Evolutionary conservation across 1,284 basidiomycete species (phyloP).

Genomic region (Cutaneotrichosporon dermatis): DNA sequence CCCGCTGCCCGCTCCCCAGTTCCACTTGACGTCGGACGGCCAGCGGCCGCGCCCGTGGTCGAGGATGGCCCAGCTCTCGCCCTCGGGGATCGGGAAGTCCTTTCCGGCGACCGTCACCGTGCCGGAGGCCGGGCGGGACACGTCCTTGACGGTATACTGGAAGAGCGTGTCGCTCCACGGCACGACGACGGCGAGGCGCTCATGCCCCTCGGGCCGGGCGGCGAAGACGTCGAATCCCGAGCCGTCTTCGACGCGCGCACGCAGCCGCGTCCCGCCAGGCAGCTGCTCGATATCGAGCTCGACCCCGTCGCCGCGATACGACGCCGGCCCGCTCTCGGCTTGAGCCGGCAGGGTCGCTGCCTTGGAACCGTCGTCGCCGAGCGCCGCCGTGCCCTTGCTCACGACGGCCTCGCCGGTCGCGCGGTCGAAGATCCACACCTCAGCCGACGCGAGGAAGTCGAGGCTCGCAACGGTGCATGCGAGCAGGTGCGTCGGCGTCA

Average conservation of each 20-base stretch:
- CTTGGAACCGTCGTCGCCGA: background rate
- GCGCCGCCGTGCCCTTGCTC: background rate
- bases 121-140: constrained; percentile 11
- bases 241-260: constrained; percentile 4
- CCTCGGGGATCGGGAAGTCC: background rate
- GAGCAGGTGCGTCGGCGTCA: constrained; percentile 16
- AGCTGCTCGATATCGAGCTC: constrained; percentile 10
- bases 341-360: background rate
- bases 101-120: constrained; percentile 1
- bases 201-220: constrained; percentile 8
- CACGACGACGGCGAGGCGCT: constrained; percentile 15
- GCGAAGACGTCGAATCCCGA: constrained; percentile 11
- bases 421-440: constrained; percentile 11
- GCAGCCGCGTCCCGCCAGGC: constrained; percentile 9
- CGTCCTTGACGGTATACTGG: constrained; percentile 21
- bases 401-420: background rate
- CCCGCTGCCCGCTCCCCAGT: constrained; percentile 16
- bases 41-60: constrained; percentile 16
- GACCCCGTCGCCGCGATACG: background rate
- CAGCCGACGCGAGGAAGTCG: constrained; percentile 3
- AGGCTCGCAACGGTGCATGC: constrained; percentile 9
- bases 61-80: constrained; percentile 16
- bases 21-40: constrained; percentile 13
- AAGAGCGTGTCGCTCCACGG: constrained; percentile 13
- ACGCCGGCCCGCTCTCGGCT: constrained; percentile 9